A percentile compares a stretch with the other conserved stretches of the same genome.
These are phyloP conservation scores for Gigaspora rosea DNA, from an alignment of 192 early-diverging fungal genomes.

Conservation along the genomic window DNA sequence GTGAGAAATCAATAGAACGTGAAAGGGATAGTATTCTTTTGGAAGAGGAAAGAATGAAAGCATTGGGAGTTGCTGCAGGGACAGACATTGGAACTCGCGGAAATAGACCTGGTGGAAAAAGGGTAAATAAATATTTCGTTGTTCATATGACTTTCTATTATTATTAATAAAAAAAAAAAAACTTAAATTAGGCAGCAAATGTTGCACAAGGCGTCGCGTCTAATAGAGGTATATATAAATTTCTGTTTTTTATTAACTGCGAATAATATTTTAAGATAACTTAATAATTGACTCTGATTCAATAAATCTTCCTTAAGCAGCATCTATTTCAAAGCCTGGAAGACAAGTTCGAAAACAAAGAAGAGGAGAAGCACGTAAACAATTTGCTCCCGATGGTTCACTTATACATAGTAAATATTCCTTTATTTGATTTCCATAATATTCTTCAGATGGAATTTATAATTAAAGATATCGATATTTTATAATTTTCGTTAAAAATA, in stretches of 20 bases:
- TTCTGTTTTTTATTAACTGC: not conserved
- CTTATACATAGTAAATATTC: not conserved
- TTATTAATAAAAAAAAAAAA: no score
- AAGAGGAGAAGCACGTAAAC: not conserved
- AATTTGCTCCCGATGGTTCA: constrained; percentile 19
- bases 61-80: constrained; percentile 4
- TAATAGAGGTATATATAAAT: no score
- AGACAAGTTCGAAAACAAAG: constrained; percentile 5
- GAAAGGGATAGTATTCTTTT: constrained; percentile 49
- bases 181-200: no score
- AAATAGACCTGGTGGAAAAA: not conserved
- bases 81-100: not conserved
- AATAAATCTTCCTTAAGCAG: not conserved
- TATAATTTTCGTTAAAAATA: not conserved
- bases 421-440: not conserved
- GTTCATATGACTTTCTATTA: no score
- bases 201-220: no score
- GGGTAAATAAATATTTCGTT: not conserved
- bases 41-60: constrained; percentile 33
- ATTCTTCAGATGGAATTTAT: not conserved
- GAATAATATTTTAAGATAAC: not conserved
- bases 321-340: not conserved
- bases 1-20: constrained; percentile 69
- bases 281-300: not conserved
- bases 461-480: not conserved